These are phyloP conservation scores for Ceratocystis huliohia DNA, from an alignment of 2,329 filamentous ascomycete genomes.

Conservation along the genomic window DNA sequence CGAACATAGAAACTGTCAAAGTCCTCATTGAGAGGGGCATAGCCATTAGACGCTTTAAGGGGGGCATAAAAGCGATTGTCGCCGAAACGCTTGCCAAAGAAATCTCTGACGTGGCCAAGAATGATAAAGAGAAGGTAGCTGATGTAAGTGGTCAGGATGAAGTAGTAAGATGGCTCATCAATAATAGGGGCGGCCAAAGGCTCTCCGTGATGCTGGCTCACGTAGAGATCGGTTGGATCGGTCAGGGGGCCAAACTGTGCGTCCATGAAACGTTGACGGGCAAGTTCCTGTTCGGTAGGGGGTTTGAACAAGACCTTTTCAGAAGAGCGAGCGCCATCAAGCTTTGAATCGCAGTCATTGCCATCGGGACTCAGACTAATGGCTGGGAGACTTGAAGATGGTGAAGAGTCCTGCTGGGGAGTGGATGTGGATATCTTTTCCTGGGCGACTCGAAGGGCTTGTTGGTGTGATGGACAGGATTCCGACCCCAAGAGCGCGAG, in stretches of 20 bases:
- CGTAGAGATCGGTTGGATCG: conserved; percentile 71
- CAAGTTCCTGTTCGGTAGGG: conserved; percentile 69
- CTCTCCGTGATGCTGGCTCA: conserved; percentile 73
- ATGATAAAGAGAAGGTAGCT: conserved; percentile 94
- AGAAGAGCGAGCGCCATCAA: conserved; percentile 25
- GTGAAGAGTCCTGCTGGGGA: conserved; percentile 15
- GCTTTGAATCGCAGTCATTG: conserved; percentile 5
- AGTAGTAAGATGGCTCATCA: conserved; percentile 94
- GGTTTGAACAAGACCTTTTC: conserved; percentile 77
- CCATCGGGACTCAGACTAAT: conserved; percentile 18
- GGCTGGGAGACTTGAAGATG: conserved; percentile 17
- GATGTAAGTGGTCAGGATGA: conserved; percentile 93
- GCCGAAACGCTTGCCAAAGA: conserved; percentile 92
- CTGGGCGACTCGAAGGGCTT: conserved; percentile 11
- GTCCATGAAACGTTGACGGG: conserved; percentile 62
- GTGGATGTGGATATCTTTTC: conserved; percentile 9
- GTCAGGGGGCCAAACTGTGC: conserved; percentile 83
- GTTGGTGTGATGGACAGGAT: conserved; percentile 6
- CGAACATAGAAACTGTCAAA: conserved; percentile 98
- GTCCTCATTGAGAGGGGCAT: conserved; percentile 90
- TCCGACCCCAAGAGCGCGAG: conserved; percentile 13
- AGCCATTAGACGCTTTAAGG: conserved; percentile 71
- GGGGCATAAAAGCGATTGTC: conserved; percentile 71
- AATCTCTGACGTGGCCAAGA: conserved; percentile 89
- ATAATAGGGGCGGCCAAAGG: conserved; percentile 73